phyloP scores from a whole-genome alignment of 1,284 basidiomycete species.

The Dichomitus squalens region DNA sequence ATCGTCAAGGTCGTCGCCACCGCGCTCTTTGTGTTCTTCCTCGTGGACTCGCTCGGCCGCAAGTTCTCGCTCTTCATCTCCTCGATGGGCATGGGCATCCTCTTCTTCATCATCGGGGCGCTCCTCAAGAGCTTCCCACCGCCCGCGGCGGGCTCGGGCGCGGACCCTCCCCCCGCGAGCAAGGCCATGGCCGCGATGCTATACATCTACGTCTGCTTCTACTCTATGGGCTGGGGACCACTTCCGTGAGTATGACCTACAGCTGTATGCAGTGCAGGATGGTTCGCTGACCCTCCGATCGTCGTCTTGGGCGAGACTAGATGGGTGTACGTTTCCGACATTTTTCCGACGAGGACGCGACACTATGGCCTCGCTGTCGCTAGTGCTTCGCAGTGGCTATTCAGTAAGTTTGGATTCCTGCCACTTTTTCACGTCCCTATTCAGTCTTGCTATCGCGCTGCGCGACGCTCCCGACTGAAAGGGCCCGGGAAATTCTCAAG shows the following conservation, averaged over 20 bases:
- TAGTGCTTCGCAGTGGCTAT: conserved; percentile 78
- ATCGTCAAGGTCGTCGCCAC: conserved; percentile 79
- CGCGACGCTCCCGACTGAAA: too few relatives aligned
- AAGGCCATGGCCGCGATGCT: conserved; percentile 77
- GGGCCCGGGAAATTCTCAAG: too few relatives aligned
- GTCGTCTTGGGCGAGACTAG: too few relatives aligned
- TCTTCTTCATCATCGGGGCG: conserved; percentile 71
- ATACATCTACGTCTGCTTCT: conserved; percentile 78
- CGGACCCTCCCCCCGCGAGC: conserved; percentile 48
- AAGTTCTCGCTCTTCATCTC: conserved; percentile 67
- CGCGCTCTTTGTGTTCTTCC: conserved; percentile 58
- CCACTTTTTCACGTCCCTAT: too few relatives aligned
- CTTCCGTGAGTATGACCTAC: too few relatives aligned
- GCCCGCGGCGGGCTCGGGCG: conserved; percentile 29
- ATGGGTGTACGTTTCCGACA: conserved; percentile 81
- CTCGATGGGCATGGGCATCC: conserved; percentile 57
- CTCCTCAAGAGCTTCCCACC: conserved; percentile 77
- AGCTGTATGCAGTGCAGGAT: too few relatives aligned
- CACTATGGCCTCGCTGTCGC: conserved; percentile 77
- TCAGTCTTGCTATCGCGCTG: too few relatives aligned
- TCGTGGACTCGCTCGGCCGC: conserved; percentile 59
- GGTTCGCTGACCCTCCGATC: too few relatives aligned
- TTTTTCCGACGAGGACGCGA: conserved; percentile 81
- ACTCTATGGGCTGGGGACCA: conserved; percentile 57
- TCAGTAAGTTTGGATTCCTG: too few relatives aligned